phyloP scores from a whole-genome alignment of 2,329 filamentous ascomycete species.

The Alternaria hordeiaustralica region DNA sequence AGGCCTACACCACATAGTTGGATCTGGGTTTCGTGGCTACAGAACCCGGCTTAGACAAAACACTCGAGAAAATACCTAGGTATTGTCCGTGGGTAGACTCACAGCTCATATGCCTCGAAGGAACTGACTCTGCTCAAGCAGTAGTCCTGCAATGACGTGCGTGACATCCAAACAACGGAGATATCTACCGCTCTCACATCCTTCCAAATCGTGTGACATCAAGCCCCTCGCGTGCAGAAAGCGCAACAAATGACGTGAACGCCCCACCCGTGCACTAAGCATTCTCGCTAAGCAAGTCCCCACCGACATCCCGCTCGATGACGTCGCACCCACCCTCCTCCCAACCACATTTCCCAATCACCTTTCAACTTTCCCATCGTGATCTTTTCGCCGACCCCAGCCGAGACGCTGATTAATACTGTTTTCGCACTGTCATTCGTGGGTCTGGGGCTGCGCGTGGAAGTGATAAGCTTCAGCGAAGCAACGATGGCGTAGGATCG shows the following conservation, averaged over 20 bases:
- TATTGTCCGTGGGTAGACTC: no score
- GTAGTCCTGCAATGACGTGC: background rate
- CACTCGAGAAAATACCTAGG: no score
- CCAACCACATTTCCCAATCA: slow-evolving; percentile 2
- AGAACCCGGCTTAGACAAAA: no score
- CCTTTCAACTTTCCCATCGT: background rate
- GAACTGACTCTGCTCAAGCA: background rate
- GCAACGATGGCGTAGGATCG: slow-evolving; percentile 4
- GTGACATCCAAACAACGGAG: background rate
- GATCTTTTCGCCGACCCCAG: background rate
- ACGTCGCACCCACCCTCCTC: background rate
- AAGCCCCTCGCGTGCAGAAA: background rate
- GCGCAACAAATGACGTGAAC: slow-evolving; percentile 7
- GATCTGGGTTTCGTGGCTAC: background rate
- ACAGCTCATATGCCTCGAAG: background rate
- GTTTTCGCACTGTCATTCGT: background rate
- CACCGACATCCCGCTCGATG: background rate
- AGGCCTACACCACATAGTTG: background rate
- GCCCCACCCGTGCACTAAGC: slow-evolving; percentile 6
- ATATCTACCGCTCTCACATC: background rate
- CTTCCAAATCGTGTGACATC: background rate
- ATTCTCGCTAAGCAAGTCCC: slow-evolving; percentile 5
- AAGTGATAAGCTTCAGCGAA: slow-evolving; percentile 14
- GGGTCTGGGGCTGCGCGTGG: background rate
- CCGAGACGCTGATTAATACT: background rate